phyloP scores from a whole-genome alignment of 192 early-diverging fungal genomes.

The Coemansia sp. region DNA sequence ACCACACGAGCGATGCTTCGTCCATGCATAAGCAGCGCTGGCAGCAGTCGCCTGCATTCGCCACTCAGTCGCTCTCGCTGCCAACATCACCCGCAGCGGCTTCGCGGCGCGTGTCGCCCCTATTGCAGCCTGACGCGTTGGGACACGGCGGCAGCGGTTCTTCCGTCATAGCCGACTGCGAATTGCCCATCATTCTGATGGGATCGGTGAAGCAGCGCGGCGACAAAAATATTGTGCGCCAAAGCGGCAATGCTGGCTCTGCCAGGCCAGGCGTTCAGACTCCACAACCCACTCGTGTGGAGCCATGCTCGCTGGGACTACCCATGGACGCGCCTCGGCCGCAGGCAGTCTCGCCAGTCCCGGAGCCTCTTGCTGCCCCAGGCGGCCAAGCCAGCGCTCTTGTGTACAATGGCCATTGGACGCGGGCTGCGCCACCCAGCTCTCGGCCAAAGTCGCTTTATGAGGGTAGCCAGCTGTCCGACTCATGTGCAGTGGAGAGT shows the following conservation, averaged over 20 bases:
- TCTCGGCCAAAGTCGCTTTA: constrained; percentile 49
- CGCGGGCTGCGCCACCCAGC: constrained; percentile 1
- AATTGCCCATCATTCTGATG: constrained; percentile 22
- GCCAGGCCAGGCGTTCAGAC: neutral
- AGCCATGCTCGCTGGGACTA: neutral
- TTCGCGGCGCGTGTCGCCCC: constrained; percentile 7
- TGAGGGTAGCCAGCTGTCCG: constrained; percentile 16
- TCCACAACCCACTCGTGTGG: neutral
- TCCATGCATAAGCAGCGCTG: constrained; percentile 6
- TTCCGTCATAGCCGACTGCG: neutral
- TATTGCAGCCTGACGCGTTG: constrained; percentile 7
- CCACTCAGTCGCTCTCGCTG: constrained; percentile 10
- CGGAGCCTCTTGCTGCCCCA: neutral
- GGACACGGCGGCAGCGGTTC: no score
- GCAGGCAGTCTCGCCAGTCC: neutral
- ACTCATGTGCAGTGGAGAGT: neutral
- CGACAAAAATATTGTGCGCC: constrained; percentile 13
- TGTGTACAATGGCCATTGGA: neutral
- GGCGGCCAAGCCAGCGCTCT: neutral
- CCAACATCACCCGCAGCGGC: constrained; percentile 6
- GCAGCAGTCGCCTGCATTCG: constrained; percentile 8
- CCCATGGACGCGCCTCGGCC: neutral
- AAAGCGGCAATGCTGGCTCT: constrained; percentile 2
- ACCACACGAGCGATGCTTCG: neutral
- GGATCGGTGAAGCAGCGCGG: constrained; percentile 38